These are phyloP conservation scores for Ustilago loliicola DNA, from an alignment of 1,284 basidiomycete species.

Conservation along the genomic window DNA sequence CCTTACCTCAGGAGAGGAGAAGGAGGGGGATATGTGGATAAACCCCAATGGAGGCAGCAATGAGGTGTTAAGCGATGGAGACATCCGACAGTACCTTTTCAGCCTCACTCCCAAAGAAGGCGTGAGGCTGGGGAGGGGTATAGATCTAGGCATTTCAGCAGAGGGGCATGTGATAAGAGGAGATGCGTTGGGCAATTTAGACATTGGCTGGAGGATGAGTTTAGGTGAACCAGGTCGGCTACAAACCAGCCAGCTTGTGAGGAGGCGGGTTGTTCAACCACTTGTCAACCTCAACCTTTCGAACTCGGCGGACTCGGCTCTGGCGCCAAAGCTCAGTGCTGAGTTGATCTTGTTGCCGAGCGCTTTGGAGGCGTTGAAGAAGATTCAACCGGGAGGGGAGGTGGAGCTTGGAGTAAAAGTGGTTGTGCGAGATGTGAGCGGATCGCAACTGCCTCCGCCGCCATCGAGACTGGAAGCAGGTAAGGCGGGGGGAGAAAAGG, in stretches of 20 bases:
- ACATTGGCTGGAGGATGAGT: slow-evolving; percentile 65
- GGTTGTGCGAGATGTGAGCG: slow-evolving; percentile 9
- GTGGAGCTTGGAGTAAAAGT: slow-evolving; percentile 19
- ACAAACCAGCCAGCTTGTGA: slow-evolving; percentile 44
- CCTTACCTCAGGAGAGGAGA: background rate
- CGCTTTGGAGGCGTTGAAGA: slow-evolving; percentile 13
- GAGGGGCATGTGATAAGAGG: slow-evolving; percentile 21
- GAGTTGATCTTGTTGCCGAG: slow-evolving; percentile 8
- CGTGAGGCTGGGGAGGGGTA: slow-evolving; percentile 1
- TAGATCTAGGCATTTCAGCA: slow-evolving; percentile 20
- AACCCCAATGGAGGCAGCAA: background rate
- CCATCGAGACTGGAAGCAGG: background rate
- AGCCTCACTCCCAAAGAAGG: slow-evolving; percentile 21
- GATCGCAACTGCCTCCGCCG: background rate
- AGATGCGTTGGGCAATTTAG: slow-evolving; percentile 57
- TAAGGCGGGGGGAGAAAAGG: background rate
- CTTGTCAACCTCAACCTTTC: slow-evolving; percentile 1
- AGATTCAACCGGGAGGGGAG: background rate
- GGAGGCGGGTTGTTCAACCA: slow-evolving; percentile 13
- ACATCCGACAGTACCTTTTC: slow-evolving; percentile 66
- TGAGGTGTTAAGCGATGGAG: slow-evolving; percentile 54
- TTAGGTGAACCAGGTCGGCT: slow-evolving; percentile 61
- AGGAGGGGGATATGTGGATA: slow-evolving; percentile 38
- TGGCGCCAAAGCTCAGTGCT: slow-evolving; percentile 8
- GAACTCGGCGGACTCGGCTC: background rate